Evolutionary conservation across 192 early-diverging fungal genomes (phyloP).

Genomic region (Cladochytrium replicatum): DNA sequence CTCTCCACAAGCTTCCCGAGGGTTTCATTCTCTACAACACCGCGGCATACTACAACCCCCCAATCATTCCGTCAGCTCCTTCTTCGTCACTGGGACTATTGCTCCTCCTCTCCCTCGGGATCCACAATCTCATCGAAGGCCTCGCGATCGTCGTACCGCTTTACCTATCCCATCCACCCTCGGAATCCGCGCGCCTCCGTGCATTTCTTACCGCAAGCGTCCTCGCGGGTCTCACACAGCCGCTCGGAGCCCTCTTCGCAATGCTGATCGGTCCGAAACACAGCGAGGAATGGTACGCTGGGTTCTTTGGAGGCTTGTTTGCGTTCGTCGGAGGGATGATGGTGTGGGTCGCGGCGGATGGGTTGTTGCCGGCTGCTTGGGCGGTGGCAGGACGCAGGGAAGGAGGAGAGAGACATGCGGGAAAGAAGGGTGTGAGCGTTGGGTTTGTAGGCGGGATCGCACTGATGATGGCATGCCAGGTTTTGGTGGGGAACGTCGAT

Average conservation of each 20-base stretch:
- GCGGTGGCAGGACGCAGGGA: too few species aligned
- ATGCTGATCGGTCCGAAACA: background rate
- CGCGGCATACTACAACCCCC: conserved; percentile 1
- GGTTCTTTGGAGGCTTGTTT: conserved; percentile 4
- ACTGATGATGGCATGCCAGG: too few species aligned
- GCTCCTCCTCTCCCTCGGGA: conserved; percentile 4
- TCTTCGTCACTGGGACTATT: background rate
- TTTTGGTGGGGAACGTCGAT: too few species aligned
- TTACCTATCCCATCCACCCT: too few species aligned
- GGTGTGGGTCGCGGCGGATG: conserved; percentile 9
- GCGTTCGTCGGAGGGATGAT: conserved; percentile 10
- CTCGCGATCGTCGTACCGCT: conserved; percentile 1
- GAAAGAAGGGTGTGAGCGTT: too few species aligned
- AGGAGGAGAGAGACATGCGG: too few species aligned
- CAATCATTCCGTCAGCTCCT: too few species aligned
- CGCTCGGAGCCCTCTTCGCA: conserved; percentile 5
- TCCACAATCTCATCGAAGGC: conserved; percentile 8
- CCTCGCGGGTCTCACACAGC: conserved; percentile 5
- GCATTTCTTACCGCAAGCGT: conserved; percentile 1
- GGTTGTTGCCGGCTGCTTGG: conserved; percentile 9
- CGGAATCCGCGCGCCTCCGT: too few species aligned
- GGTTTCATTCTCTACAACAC: conserved; percentile 9
- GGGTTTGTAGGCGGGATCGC: too few species aligned
- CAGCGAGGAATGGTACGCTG: conserved; percentile 2
- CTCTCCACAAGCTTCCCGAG: conserved; percentile 11